phyloP scores from a whole-genome alignment of 1,284 basidiomycete species.

The Sporisorium graminicola region DNA sequence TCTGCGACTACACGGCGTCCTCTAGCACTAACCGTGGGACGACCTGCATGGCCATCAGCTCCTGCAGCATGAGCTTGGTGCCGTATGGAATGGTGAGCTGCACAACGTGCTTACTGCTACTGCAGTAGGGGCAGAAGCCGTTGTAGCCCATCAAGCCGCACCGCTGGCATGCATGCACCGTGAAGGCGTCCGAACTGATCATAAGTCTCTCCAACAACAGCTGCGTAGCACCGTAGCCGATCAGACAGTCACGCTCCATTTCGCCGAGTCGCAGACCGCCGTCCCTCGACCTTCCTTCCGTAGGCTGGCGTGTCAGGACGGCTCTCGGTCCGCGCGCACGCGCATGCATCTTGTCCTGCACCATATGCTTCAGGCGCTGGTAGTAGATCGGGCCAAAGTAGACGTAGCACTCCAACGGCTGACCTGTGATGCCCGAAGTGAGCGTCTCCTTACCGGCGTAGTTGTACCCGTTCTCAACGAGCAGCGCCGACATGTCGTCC shows the following conservation, averaged over 20 bases:
- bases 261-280: slow-evolving; percentile 97
- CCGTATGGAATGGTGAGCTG: slow-evolving; percentile 98
- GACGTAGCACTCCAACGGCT: slow-evolving; percentile 94
- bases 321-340: slow-evolving; percentile 87
- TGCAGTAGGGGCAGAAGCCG: slow-evolving; percentile 76
- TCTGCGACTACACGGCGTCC: slow-evolving; percentile 30
- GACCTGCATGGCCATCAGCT: slow-evolving; percentile 77
- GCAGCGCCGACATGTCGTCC: slow-evolving; percentile 96
- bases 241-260: slow-evolving; percentile 92
- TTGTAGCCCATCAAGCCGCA: slow-evolving; percentile 96
- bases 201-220: slow-evolving; percentile 94
- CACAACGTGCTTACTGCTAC: slow-evolving; percentile 94
- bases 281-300: slow-evolving; percentile 96
- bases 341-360: slow-evolving; percentile 99
- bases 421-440: slow-evolving; percentile 96
- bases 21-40: slow-evolving; percentile 71
- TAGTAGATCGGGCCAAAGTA: slow-evolving; percentile 99
- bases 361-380: slow-evolving; percentile 75
- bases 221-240: slow-evolving; percentile 81
- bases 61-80: slow-evolving; percentile 95
- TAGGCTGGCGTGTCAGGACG: slow-evolving; percentile 95
- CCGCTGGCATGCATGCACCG: slow-evolving; percentile 92
- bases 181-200: slow-evolving; percentile 91
- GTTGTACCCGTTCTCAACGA: slow-evolving; percentile 95
- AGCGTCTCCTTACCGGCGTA: slow-evolving; percentile 99